A percentile compares a stretch with the other conserved stretches of the same genome.
Evolutionary conservation across 768 basidiomycete genomes (phyloP).

Genomic region (Cubamyces sp.): DNA sequence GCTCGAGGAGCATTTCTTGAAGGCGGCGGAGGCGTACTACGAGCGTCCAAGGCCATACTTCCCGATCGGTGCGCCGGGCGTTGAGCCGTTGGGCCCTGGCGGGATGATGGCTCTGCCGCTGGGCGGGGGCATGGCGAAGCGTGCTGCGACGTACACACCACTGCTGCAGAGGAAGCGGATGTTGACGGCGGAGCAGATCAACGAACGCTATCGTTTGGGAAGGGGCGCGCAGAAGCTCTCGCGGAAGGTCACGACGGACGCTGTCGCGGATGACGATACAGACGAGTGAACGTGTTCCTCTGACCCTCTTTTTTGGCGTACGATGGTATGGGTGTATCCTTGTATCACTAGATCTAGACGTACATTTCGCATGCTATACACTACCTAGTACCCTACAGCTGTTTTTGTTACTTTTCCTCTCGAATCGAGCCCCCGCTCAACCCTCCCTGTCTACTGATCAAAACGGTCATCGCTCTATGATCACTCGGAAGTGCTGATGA

Average conservation of each 20-base stretch:
- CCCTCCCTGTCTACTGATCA: too few species aligned
- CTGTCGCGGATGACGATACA: conserved; percentile 12
- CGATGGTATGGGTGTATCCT: neutral
- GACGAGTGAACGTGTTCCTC: conserved; percentile 20
- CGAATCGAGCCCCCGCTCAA: neutral
- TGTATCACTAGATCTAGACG: conserved; percentile 18
- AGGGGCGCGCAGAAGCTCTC: conserved; percentile 54
- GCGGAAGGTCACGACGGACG: conserved; percentile 10
- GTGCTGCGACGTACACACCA: conserved; percentile 65
- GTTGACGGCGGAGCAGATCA: conserved; percentile 72
- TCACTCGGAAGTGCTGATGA: too few species aligned
- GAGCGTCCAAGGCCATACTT: conserved; percentile 42
- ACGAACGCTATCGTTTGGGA: conserved; percentile 78
- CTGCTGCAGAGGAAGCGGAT: conserved; percentile 69
- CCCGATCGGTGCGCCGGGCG: conserved; percentile 37
- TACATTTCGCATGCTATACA: conserved; percentile 16
- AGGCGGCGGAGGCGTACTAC: conserved; percentile 57
- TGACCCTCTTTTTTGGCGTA: neutral
- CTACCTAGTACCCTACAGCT: conserved; percentile 4
- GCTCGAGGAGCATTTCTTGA: conserved; percentile 67
- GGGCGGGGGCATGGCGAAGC: conserved; percentile 71
- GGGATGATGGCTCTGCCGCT: conserved; percentile 57
- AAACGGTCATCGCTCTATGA: too few species aligned
- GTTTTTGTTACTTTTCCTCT: conserved; percentile 10
- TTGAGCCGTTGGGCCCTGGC: conserved; percentile 13